These are phyloP conservation scores for Funneliformis geosporum DNA, from an alignment of 192 early-diverging fungal genomes.

Conservation along the genomic window DNA sequence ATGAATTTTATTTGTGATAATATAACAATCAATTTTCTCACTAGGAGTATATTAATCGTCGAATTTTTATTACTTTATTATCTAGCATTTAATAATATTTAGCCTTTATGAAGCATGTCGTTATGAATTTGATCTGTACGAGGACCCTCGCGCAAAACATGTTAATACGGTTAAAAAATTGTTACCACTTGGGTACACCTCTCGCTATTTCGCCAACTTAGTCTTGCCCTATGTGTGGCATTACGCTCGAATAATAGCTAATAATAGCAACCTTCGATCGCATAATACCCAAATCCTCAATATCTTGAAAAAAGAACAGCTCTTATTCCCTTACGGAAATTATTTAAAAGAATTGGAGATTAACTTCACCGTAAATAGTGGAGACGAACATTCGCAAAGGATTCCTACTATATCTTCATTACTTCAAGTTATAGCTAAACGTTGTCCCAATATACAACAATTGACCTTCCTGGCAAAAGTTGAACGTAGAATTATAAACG, in stretches of 20 bases:
- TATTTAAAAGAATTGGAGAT: constrained; percentile 13
- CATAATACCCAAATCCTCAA: neutral
- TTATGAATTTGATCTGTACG: neutral
- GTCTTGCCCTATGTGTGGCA: neutral
- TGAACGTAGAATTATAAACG: neutral
- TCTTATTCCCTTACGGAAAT: neutral
- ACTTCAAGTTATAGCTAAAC: neutral
- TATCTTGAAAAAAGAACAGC: neutral
- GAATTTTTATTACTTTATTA: neutral
- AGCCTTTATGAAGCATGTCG: neutral
- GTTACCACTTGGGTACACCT: neutral
- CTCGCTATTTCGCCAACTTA: neutral
- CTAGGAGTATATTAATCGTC: neutral
- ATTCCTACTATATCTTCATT: neutral
- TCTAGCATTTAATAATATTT: neutral
- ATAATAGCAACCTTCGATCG: neutral
- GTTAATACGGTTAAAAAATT: neutral
- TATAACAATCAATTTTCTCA: neutral
- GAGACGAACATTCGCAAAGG: neutral
- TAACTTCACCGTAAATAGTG: neutral
- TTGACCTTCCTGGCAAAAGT: neutral
- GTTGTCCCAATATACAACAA: neutral
- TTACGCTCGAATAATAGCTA: neutral
- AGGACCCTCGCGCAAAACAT: neutral
- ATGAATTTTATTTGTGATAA: neutral